Base-by-base conservation (phyloP, 306 rosid species). In the Vachellia pachyceras region DNA sequence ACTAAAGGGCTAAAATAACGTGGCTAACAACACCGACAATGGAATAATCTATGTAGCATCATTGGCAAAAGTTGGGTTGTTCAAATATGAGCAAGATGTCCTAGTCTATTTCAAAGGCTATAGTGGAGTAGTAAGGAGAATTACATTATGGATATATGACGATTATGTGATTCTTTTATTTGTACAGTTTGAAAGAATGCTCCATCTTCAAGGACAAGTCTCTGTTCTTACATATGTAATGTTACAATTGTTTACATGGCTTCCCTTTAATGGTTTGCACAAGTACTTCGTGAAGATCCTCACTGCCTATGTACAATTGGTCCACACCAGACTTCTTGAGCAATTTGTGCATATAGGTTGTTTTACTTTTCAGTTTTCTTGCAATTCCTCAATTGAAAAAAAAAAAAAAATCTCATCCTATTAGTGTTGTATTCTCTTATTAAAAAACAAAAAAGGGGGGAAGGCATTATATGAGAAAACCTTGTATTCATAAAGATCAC, bases 401-500 rank as follows among this genome's bases (percentile, higher is more conserved):
- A 8, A 68, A 49, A 2, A 68, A 40, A 25, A 68, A 8, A 68
- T 40, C 74, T 44, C 49, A 39, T 23, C n/a, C 55, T 44, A n/a
- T 33, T 20, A 12, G 11, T 22, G 4, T 10, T 20, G 37, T 12
- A 44, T 41, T 68, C 5, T 41, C 10, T 18, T 2, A n/a, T 40
- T 0, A 44, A 69, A 69, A 10, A 42, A 22, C 0, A 10, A 40
- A 40, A 23, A 11, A n/a, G 58, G 58, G 23, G 55, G 42, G 77
- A 4, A 70, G 77, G 75, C 69, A 47, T 0, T 15, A 61, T 67
- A 73, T 65, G 76, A 65, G 72, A 79, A 77, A 75, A 93, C 99
- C 99, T 96, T 96, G 77, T 93, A 92, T 88, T 96, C 99, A 52
- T 96, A 96, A 80, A 96, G 99, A 86, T 96, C 99, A 69, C 97